These are phyloP conservation scores for Fusarium vanettenii DNA, from an alignment of 2,329 filamentous ascomycete species.

Conservation along the genomic window DNA sequence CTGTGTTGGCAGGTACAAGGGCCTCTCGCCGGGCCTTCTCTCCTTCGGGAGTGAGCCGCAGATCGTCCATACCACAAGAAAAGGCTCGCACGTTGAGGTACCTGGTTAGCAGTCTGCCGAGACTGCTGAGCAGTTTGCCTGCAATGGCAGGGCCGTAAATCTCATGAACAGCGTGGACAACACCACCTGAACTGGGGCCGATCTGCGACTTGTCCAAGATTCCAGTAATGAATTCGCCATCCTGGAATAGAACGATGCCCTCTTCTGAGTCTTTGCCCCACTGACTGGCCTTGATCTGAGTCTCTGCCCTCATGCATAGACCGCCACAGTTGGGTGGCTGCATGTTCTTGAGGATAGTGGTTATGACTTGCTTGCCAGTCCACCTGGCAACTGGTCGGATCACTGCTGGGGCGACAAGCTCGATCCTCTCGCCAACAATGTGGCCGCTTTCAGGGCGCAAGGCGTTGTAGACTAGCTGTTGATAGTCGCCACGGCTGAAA, in stretches of 20 bases:
- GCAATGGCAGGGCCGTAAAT: conserved; percentile 89
- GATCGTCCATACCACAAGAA: conserved; percentile 96
- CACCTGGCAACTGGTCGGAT: conserved; percentile 84
- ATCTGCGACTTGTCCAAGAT: conserved; percentile 97
- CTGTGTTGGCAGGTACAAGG: conserved; percentile 72
- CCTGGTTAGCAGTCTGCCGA: conserved; percentile 89
- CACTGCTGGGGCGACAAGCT: conserved; percentile 83
- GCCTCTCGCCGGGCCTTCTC: conserved; percentile 77
- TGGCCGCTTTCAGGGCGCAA: conserved; percentile 91
- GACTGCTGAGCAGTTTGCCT: conserved; percentile 86
- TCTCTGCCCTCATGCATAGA: conserved; percentile 82
- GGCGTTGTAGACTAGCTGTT: conserved; percentile 92
- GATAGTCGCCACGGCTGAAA: conserved; percentile 88
- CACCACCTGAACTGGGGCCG: conserved; percentile 84
- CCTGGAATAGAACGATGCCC: conserved; percentile 81
- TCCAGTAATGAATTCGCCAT: conserved; percentile 88
- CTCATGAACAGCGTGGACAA: conserved; percentile 94
- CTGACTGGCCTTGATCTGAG: conserved; percentile 79
- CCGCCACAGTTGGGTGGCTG: conserved; percentile 80
- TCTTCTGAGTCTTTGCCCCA: conserved; percentile 87
- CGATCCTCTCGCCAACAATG: conserved; percentile 83
- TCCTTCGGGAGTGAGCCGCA: conserved; percentile 84
- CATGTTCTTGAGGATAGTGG: conserved; percentile 93
- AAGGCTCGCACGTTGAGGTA: conserved; percentile 94
- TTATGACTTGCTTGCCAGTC: conserved; percentile 97